Percentiles rank a stretch among this genome's conserved stretches.
Evolutionary conservation across 805 yeast genomes (phyloP).

Genomic region (Monosporozyma unispora): DNA sequence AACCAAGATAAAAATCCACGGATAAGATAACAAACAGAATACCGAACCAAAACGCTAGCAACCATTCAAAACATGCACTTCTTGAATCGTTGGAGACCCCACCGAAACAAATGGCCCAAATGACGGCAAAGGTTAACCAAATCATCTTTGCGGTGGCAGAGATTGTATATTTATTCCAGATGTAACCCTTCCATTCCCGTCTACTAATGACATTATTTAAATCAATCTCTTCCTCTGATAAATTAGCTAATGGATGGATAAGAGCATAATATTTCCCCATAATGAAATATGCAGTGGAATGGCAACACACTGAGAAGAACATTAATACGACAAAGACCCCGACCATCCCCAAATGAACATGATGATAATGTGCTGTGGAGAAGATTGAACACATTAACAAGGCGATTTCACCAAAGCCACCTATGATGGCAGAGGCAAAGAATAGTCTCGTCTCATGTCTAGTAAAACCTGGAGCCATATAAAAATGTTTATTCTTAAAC

Average conservation of each 20-base stretch:
- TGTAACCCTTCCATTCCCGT: constrained; percentile 26
- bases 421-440: constrained; percentile 36
- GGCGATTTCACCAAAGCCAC: constrained; percentile 58
- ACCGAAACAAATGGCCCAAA: constrained; percentile 64
- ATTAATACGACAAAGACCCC: constrained; percentile 60
- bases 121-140: constrained; percentile 63
- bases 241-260: constrained; percentile 28
- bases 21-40: constrained; percentile 52
- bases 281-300: constrained; percentile 37
- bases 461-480: constrained; percentile 35
- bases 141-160: constrained; percentile 45
- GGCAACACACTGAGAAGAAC: constrained; percentile 43
- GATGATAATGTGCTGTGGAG: constrained; percentile 49
- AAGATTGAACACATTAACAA: constrained; percentile 66
- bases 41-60: constrained; percentile 78
- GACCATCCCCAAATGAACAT: constrained; percentile 59
- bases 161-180: constrained; percentile 38
- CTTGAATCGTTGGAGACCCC: constrained; percentile 36
- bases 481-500: constrained; percentile 25
- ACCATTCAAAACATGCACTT: constrained; percentile 76
- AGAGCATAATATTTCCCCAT: constrained; percentile 39
- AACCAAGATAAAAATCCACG: constrained; percentile 62
- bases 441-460: constrained; percentile 34
- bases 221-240: constrained; percentile 10
- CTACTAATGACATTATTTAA: neutral